Conservation (phyloP, 345 rosid species). For the Passiflora organensis region DNA sequence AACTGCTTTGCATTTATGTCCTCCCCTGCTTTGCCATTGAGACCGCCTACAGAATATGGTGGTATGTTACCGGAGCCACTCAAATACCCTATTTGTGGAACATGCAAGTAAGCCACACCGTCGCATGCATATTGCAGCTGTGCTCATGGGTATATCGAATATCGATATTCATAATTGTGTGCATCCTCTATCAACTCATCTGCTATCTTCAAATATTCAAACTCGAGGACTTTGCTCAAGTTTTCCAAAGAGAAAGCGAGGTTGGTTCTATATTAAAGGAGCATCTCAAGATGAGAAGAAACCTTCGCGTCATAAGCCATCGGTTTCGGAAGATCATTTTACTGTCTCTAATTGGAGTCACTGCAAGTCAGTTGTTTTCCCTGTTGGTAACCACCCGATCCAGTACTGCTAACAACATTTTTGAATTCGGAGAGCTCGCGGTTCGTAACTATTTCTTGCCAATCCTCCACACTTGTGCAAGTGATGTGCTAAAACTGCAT, state of each 20-base stretch:
- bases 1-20: constrained; percentile 58
- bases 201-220: constrained; percentile 72
- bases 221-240: constrained; percentile 69
- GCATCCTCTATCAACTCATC: constrained; percentile 57
- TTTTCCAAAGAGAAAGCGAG: constrained; percentile 63
- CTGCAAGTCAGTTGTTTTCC: constrained; percentile 69
- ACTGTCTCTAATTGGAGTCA: constrained; percentile 51
- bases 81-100: constrained; percentile 59
- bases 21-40: constrained; percentile 67
- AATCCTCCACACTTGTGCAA: not conserved
- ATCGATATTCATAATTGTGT: constrained; percentile 58
- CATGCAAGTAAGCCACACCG: constrained; percentile 39
- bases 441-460: constrained; percentile 35
- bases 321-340: constrained; percentile 68
- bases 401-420: constrained; percentile 50
- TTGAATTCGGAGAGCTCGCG: constrained; percentile 75
- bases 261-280: constrained; percentile 57
- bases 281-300: constrained; percentile 61
- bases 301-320: constrained; percentile 76
- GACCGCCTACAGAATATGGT: constrained; percentile 81
- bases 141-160: constrained; percentile 79
- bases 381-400: constrained; percentile 57
- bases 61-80: constrained; percentile 63
- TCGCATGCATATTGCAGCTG: constrained; percentile 64
- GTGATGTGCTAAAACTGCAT: not conserved